phyloP scores from a whole-genome alignment of 768 basidiomycete species.

The Auriculariales sp. region DNA sequence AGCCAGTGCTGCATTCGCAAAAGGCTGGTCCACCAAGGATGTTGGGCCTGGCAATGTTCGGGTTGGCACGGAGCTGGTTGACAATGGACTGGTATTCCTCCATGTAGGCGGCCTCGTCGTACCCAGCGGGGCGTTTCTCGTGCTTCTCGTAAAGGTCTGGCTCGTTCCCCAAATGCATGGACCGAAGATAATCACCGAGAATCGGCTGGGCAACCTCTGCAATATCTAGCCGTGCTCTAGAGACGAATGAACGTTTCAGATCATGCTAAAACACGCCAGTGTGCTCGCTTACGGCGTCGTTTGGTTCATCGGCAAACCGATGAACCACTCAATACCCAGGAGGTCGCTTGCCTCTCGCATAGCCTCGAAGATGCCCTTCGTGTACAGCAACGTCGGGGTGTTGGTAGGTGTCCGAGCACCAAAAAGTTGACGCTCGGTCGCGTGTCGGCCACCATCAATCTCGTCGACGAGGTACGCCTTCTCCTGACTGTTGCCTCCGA shows the following conservation, averaged over 20 bases:
- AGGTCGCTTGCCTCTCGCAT: slow-evolving; percentile 13
- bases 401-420: too few species aligned
- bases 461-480: slow-evolving; percentile 16
- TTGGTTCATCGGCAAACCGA: slow-evolving; percentile 16
- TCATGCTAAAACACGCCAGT: too few species aligned
- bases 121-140: slow-evolving; percentile 8
- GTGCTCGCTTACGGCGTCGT: too few species aligned
- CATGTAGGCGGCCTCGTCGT: slow-evolving; percentile 15
- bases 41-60: slow-evolving; percentile 21
- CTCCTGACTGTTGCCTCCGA: slow-evolving; percentile 43
- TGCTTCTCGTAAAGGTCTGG: neutral
- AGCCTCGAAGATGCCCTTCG: slow-evolving; percentile 19
- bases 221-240: slow-evolving; percentile 11
- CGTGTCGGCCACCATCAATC: slow-evolving; percentile 11
- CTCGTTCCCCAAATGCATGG: slow-evolving; percentile 1
- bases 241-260: too few species aligned
- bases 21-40: slow-evolving; percentile 54
- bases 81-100: slow-evolving; percentile 14
- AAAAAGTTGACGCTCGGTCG: too few species aligned
- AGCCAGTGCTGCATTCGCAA: slow-evolving; percentile 32
- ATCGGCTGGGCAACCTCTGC: slow-evolving; percentile 12
- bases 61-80: slow-evolving; percentile 19
- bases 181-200: slow-evolving; percentile 10
- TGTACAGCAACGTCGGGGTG: slow-evolving; percentile 24
- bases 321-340: slow-evolving; percentile 20